phyloP scores from a whole-genome alignment of 225 moss, liverwort and hornwort genomes.

The Neckera pumila region DNA sequence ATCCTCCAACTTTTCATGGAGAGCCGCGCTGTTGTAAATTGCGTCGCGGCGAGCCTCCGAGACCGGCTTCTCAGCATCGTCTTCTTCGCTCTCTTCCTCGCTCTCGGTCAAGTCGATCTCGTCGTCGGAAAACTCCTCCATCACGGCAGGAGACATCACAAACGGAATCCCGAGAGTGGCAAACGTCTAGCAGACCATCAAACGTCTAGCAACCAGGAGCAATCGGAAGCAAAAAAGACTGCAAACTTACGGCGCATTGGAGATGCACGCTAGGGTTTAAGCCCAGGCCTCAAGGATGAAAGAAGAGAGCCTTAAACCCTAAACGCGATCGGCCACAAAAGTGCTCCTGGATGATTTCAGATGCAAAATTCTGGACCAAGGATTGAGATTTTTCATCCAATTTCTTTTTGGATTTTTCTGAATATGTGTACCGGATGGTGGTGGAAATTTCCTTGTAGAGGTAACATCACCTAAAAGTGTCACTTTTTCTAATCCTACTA shows the following conservation, averaged over 20 bases:
- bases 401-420: too few relatives aligned
- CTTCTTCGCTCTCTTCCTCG: slow-evolving; percentile 47
- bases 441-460: too few relatives aligned
- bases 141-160: slow-evolving; percentile 11
- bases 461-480: too few relatives aligned
- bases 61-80: slow-evolving; percentile 61
- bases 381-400: too few relatives aligned
- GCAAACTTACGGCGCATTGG: not conserved
- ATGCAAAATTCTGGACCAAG: not conserved
- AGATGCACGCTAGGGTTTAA: not conserved
- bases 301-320: not conserved
- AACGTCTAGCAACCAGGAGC: not conserved
- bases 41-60: slow-evolving; percentile 71
- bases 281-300: not conserved
- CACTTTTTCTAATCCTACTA: too few relatives aligned
- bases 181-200: not conserved
- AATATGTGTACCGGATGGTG: not conserved
- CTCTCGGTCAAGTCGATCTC: slow-evolving; percentile 47
- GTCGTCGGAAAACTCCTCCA: slow-evolving; percentile 47
- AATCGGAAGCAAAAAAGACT: not conserved
- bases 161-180: not conserved
- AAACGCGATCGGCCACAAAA: not conserved
- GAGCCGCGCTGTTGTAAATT: slow-evolving; percentile 51
- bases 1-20: slow-evolving; percentile 94
- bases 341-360: not conserved